Base-by-base conservation (phyloP, 805 yeast species). In the Ogataea pini region DNA sequence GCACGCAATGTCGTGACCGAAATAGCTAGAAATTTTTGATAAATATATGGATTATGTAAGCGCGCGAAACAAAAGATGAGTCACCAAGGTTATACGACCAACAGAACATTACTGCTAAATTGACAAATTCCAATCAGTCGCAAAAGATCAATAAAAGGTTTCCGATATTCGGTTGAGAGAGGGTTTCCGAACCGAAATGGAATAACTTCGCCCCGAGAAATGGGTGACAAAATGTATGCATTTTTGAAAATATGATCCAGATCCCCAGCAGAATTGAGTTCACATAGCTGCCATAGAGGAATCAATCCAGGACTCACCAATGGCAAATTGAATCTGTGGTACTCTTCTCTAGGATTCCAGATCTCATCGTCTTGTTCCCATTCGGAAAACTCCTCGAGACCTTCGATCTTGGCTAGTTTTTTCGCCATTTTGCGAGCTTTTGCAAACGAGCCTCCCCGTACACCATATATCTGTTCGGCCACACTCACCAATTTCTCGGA, bases 281-380 rank as follows among this genome's bases (percentile, higher is more conserved):
- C 65, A n/a, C 62, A 44, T 13, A 79, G 50, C 54, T 79, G 82
- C 65, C 65, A 58, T 25, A 79, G 42, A 1, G 85, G 81, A 9
- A 76, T 55, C 3, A 77, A 50, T 0, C 86, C 85, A 0, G 85
- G 83, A 2, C 73, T 57, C 3, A 79, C 77, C 9, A 58, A 55
- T 1, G 85, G 62, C 19, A 53, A 12, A 1, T 34, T 22, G 79
- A 10, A 75, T 7, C 46, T 8, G 44, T 17, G 46, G 42, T 47
- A 39, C 22, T 9, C 32, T 12, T 31, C 41, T 4, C 33, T 42
- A 9, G 39, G n/a, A 8, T 3, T 17, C 58, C 59, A 58, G 16
- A 53, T 31, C n/a, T 36, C 39, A 5, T 45, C 50, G 22, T 55
- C 64, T 10, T 27, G 18, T 8, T 51, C 57, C 7, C 44, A 44